Evolutionary conservation across 106 monocot genomes (phyloP).

Genomic region (Phalaenopsis equestris): DNA sequence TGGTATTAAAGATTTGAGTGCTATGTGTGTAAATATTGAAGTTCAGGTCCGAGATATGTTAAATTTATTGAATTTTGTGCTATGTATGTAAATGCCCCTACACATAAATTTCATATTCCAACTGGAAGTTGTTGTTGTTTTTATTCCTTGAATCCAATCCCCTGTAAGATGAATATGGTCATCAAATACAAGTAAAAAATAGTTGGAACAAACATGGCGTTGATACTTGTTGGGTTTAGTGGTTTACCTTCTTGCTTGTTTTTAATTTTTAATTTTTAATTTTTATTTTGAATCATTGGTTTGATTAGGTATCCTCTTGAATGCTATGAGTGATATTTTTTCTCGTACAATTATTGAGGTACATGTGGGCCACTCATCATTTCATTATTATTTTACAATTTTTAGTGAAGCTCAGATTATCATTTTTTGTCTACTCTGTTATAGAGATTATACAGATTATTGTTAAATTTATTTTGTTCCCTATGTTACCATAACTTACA

Average conservation of each 20-base stretch:
- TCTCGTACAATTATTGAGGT: background rate
- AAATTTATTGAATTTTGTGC: too few species aligned
- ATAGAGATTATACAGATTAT: background rate
- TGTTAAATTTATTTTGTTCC: background rate
- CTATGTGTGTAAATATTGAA: too few species aligned
- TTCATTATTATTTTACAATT: background rate
- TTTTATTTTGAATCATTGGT: background rate
- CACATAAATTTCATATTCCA: background rate
- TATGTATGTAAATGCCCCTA: too few species aligned
- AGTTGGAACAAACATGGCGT: background rate
- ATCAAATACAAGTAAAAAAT: background rate
- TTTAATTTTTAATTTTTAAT: background rate
- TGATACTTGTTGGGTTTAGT: background rate
- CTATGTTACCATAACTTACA: background rate
- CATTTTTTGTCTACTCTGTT: background rate
- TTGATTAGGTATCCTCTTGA: background rate
- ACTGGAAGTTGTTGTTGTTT: background rate
- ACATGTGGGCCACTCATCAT: background rate
- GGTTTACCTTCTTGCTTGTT: background rate
- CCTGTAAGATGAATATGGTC: background rate
- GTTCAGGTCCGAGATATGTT: too few species aligned
- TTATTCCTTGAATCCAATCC: background rate
- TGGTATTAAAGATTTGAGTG: too few species aligned
- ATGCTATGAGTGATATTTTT: background rate
- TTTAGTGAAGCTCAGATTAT: background rate